These are phyloP conservation scores for Lentinula sp. DNA, from an alignment of 768 basidiomycete genomes.

Conservation along the genomic window DNA sequence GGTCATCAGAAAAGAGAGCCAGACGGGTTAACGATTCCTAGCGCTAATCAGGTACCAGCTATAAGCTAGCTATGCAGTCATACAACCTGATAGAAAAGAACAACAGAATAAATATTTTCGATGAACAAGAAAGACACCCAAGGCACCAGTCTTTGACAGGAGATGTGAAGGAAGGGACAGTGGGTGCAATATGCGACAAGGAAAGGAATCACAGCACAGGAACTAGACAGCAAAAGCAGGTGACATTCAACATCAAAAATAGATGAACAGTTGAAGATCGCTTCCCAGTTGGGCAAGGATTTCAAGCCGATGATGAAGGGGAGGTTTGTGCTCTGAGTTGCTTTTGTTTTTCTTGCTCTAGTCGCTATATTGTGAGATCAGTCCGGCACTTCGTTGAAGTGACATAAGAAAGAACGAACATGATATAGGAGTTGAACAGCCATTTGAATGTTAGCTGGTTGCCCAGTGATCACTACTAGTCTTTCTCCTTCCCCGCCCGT, in stretches of 20 bases:
- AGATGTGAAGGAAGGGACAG: background rate
- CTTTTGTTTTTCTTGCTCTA: slow-evolving; percentile 89
- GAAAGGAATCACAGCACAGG: background rate
- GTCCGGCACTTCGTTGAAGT: background rate
- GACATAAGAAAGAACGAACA: slow-evolving; percentile 34
- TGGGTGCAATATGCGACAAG: background rate
- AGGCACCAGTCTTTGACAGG: background rate
- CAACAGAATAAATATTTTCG: background rate
- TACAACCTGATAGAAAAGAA: background rate
- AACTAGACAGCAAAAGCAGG: background rate
- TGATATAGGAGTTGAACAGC: slow-evolving; percentile 89
- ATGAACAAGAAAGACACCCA: background rate
- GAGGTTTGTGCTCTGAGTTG: slow-evolving; percentile 42
- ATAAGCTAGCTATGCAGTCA: background rate
- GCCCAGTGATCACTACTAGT: slow-evolving; percentile 95
- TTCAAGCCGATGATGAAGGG: background rate
- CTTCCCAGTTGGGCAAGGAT: too few relatives aligned
- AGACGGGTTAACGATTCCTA: background rate
- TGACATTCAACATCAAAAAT: background rate
- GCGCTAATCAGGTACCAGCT: background rate
- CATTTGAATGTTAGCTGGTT: slow-evolving; percentile 91
- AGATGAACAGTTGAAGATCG: background rate
- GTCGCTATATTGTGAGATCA: slow-evolving; percentile 39
- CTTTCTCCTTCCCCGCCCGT: slow-evolving; percentile 82
- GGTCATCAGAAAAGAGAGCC: background rate